Percentiles rank a stretch among this genome's conserved stretches.
phyloP scores from a whole-genome alignment of 345 rosid genomes.

The Rhizophora mangle region DNA sequence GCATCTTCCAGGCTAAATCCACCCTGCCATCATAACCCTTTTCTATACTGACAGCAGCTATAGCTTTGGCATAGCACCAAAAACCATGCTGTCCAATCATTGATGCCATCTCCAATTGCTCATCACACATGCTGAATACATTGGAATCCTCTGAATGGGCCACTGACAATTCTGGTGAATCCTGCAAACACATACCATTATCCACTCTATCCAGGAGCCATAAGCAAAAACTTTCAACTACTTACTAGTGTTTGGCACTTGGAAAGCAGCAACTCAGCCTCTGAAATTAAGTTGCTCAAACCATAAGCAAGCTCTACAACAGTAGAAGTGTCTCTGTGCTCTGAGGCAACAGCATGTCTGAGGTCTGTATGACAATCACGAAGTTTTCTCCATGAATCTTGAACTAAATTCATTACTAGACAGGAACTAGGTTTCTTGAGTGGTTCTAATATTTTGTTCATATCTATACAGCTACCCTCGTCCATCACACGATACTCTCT shows the following conservation, averaged over 20 bases:
- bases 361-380: conserved; percentile 38
- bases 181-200: conserved; percentile 42
- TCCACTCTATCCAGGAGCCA: conserved; percentile 10
- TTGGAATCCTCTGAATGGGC: conserved; percentile 41
- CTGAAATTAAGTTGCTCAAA: conserved; percentile 69
- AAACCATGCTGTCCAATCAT: conserved; percentile 55
- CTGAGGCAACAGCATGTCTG: conserved; percentile 45
- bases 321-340: conserved; percentile 50
- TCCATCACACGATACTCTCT: conserved; percentile 62
- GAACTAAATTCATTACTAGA: conserved; percentile 38
- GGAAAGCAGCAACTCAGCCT: conserved; percentile 54
- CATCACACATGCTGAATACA: conserved; percentile 38
- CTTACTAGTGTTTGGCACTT: conserved; percentile 49
- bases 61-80: conserved; percentile 46
- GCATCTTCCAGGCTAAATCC: conserved; percentile 35
- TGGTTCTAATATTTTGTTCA: conserved; percentile 36
- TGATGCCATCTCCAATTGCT: conserved; percentile 58
- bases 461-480: conserved; percentile 81
- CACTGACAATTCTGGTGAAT: conserved; percentile 38
- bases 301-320: conserved; percentile 42
- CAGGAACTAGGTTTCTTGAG: conserved; percentile 25
- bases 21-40: conserved; percentile 23
- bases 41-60: conserved; percentile 33
- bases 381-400: conserved; percentile 68
- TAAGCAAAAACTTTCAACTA: conserved; percentile 4